Conservation (phyloP, 2,329 filamentous ascomycete genomes). For the Kalmusia sp. region DNA sequence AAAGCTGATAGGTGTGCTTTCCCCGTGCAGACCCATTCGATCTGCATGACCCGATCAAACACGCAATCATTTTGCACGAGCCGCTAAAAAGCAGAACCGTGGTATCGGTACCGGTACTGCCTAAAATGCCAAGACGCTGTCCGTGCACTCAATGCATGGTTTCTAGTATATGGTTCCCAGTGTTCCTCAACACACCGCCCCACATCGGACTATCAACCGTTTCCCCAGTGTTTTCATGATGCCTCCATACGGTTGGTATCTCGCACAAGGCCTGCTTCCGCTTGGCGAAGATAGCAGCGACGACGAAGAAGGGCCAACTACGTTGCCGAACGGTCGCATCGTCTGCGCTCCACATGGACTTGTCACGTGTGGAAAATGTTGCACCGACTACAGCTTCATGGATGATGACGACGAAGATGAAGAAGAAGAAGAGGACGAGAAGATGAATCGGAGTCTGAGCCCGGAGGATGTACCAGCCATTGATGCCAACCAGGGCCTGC, state of each 20-base stretch:
- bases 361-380: slow-evolving; percentile 7
- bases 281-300: neutral
- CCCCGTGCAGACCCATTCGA: too few species aligned
- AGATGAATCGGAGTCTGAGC: neutral
- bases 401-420: neutral
- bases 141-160: too few species aligned
- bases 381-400: slow-evolving; percentile 11
- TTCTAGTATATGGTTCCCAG: too few species aligned
- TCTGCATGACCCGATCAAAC: too few species aligned
- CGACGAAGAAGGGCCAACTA: neutral
- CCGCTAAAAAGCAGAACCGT: too few species aligned
- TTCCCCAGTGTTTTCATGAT: too few species aligned
- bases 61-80: too few species aligned
- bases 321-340: neutral
- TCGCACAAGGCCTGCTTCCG: neutral
- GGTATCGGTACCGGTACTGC: too few species aligned
- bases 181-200: too few species aligned
- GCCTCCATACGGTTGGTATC: neutral
- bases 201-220: too few species aligned
- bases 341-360: slow-evolving; percentile 7
- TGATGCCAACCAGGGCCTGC: neutral
- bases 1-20: too few species aligned
- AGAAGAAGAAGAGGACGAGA: neutral
- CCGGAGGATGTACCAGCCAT: neutral
- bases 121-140: too few species aligned